Base-by-base conservation (phyloP, 2,329 filamentous ascomycete species). In the Alternaria angustiovoidea region DNA sequence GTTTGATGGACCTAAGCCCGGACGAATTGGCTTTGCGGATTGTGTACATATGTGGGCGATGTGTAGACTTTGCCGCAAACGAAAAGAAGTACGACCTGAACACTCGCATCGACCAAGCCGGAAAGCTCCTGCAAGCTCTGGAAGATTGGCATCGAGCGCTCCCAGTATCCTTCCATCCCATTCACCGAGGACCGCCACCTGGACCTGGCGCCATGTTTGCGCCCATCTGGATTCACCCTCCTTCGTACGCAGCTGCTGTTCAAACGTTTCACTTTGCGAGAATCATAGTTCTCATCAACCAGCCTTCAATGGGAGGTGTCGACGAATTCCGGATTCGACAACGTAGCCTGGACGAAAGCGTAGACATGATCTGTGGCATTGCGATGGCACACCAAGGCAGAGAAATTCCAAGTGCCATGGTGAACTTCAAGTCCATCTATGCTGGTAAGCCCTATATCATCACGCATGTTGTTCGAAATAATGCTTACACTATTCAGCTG, bases 51-150 rank as follows among this genome's bases (percentile, higher is more conserved):
- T 79, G 88, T 5, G 83, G 85, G 1, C 82, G 86, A 65, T 83
- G 83, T 3, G 82, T 88, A 4, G 87, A 88, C 62, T 89, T 86
- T 70, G 85, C 84, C 48, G 85, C 85, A 0, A 79, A 82, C n/a
- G 82, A 86, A 58, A 79, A 82, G 61, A 74, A 77, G 11, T 79
- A 80, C 30, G 79, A 83, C 48, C 67, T 78, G 34, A 77, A 77
- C 54, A 74, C 81, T 20, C 79, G 84, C 20, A 81, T 86, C 34
- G 78, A 81, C 7, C 78, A 81, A 48, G 83, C 80, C 0, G 80
- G 81, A 57, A 79, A 79, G 9, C 70, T 86, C 0, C 74, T 84
- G 9, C 79, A 80, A 32, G 81, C 83, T 67, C 70, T 87, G 5
- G 79, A 83, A 20, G 84, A 85, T 54, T 86, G 85, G 84, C 70